These are phyloP conservation scores for Aspergillus piperis DNA, from an alignment of 2,329 filamentous ascomycete species.

Conservation along the genomic window DNA sequence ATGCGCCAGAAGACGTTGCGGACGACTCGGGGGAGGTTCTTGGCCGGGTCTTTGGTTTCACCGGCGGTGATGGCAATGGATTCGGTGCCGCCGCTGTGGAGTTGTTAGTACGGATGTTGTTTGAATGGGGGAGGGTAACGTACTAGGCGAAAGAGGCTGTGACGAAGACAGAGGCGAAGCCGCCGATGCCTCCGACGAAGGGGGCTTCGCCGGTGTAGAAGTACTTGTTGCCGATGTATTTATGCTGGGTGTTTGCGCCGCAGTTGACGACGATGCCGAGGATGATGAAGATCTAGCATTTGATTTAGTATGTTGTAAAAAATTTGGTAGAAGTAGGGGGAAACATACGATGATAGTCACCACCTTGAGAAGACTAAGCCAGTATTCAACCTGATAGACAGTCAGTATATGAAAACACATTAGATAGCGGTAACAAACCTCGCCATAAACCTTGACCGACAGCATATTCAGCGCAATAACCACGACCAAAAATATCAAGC, in stretches of 20 bases:
- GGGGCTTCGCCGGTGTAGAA: constrained; percentile 63
- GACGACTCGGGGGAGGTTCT: constrained; percentile 63
- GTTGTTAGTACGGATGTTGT: constrained; percentile 22
- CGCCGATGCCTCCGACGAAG: constrained; percentile 65
- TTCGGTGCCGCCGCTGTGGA: constrained; percentile 57
- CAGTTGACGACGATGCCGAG: constrained; percentile 62
- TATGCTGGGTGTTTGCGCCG: constrained; percentile 56
- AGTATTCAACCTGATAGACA: constrained; percentile 39
- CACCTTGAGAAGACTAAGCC: constrained; percentile 46
- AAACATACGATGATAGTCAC: constrained; percentile 43
- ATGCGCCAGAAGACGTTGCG: constrained; percentile 68
- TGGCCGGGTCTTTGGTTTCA: constrained; percentile 64
- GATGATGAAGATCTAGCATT: constrained; percentile 59
- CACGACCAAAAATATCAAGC: constrained; percentile 61
- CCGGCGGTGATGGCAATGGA: constrained; percentile 67
- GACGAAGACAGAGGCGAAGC: constrained; percentile 66
- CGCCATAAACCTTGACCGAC: constrained; percentile 57
- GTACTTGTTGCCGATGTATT: constrained; percentile 61
- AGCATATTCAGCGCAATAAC: constrained; percentile 57
- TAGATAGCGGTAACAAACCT: constrained; percentile 38
- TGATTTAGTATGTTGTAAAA: constrained; percentile 38
- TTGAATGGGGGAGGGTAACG: constrained; percentile 6
- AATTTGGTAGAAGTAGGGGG: neutral
- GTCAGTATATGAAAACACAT: neutral
- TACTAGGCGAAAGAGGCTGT: constrained; percentile 63